Evolutionary conservation across 768 basidiomycete species (phyloP), one percentile per base, ranked within the genome.

Genomic region (Trametes villosa): DNA sequence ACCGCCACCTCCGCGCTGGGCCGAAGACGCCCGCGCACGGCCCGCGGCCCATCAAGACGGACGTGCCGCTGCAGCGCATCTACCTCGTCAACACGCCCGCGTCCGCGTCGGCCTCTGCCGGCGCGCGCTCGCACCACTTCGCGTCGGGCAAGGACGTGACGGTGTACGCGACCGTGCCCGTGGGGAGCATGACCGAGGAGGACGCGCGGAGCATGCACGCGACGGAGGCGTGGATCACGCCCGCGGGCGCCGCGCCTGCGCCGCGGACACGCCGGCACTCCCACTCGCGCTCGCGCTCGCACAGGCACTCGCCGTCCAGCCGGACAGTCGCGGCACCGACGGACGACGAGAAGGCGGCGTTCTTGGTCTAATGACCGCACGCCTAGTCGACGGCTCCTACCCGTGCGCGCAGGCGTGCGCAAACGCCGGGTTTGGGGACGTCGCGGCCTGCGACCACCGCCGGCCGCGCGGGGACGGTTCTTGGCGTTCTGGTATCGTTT

Each of bases 141-240:
- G 41, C 58, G 48, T 9, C 65, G 44, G 63, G 20, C 51, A 44
- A 49, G 29, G 65, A 63, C 17, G 68, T 72, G 69, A 45, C 86
- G 30, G 81, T 92, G n/a, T 92, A 91, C 68, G 86, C 87, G n/a
- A 87, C 88, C 13, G 80, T 92, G 1, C 82, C 86, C 0, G 70
- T 87, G 40, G 78, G 73, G 60, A 78, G 82, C 13, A 73, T 91
- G 11, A 81, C 89, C 9, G 77, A 79, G 34, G 75, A 83, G 50
- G 73, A 83, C 22, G 84, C 83, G 2, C 72, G 77, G 20, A 77
- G 80, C 34, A 65, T 86, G 42, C 77, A 83, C 20, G 79, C 81
- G 29, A 83, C 78, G 52, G 88, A 89, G 66, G 88, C 86, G 11
- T 91, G 89, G 90, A 77, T 92, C 57, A 68, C 76, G 18, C 49